A percentile compares a stretch with the other conserved stretches of the same genome.
phyloP scores from a whole-genome alignment of 2,329 filamentous ascomycete genomes.

The Penicillium sp. region DNA sequence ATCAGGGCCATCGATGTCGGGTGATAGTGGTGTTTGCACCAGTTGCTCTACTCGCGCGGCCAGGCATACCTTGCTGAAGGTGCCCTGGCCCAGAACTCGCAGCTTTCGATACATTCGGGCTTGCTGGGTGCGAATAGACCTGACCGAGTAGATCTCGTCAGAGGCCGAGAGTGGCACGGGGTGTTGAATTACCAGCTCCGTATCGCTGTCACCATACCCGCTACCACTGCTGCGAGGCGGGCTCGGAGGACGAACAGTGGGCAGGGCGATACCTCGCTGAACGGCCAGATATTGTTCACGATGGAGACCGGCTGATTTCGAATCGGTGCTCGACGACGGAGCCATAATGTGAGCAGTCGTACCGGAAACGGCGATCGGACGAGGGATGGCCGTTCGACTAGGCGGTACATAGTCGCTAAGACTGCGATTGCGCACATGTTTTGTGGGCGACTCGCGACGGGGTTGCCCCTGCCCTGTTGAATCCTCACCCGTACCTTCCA shows the following conservation, averaged over 20 bases:
- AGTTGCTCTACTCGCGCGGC: constrained; percentile 69
- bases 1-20: constrained; percentile 6
- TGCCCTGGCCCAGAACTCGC: constrained; percentile 79
- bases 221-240: constrained; percentile 71
- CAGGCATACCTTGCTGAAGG: constrained; percentile 89
- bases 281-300: constrained; percentile 77
- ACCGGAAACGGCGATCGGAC: constrained; percentile 68
- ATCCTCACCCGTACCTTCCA: constrained; percentile 30
- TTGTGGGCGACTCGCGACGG: constrained; percentile 28
- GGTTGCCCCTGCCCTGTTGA: constrained; percentile 17
- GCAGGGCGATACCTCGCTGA: constrained; percentile 64
- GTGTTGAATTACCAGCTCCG: constrained; percentile 32
- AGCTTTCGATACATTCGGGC: constrained; percentile 73
- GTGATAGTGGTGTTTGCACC: constrained; percentile 32
- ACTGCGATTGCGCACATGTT: constrained; percentile 70
- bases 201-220: constrained; percentile 49
- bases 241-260: constrained; percentile 63
- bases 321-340: constrained; percentile 44
- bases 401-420: constrained; percentile 84
- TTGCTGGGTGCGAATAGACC: constrained; percentile 62
- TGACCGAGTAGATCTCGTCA: constrained; percentile 65
- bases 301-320: constrained; percentile 48
- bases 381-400: constrained; percentile 57
- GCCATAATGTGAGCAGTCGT: constrained; percentile 45
- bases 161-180: constrained; percentile 16